Conservation (phyloP, 2,329 filamentous ascomycete species). For the Diaporthe capsici region DNA sequence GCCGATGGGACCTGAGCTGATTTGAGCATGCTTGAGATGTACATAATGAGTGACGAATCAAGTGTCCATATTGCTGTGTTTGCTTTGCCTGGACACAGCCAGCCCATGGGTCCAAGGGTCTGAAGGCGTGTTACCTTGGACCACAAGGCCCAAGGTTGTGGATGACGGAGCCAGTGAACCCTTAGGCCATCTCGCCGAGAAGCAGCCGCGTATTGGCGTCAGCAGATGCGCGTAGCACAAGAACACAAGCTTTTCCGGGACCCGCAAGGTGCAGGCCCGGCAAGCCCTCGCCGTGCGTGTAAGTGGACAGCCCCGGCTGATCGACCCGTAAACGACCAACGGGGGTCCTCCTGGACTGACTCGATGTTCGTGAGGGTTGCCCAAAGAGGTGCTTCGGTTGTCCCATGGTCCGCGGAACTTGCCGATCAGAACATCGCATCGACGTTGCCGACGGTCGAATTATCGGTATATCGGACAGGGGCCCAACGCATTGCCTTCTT, state of each 20-base stretch:
- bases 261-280: background rate
- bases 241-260: background rate
- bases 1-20: too few relatives aligned
- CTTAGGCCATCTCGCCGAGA: background rate
- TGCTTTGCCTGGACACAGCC: background rate
- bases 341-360: background rate
- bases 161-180: background rate
- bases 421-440: background rate
- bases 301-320: background rate
- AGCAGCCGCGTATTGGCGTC: background rate
- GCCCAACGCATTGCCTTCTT: background rate
- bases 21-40: background rate
- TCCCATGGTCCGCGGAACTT: background rate
- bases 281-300: background rate
- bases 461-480: too few relatives aligned
- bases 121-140: background rate
- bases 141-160: background rate
- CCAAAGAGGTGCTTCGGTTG: background rate
- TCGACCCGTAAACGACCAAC: background rate
- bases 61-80: background rate
- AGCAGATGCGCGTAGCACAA: background rate
- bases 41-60: conserved; percentile 8
- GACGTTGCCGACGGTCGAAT: too few relatives aligned
- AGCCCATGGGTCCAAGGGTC: background rate
- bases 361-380: background rate